phyloP scores from a whole-genome alignment of 140 eudicot species.

The Erigeron philadelphicus region DNA sequence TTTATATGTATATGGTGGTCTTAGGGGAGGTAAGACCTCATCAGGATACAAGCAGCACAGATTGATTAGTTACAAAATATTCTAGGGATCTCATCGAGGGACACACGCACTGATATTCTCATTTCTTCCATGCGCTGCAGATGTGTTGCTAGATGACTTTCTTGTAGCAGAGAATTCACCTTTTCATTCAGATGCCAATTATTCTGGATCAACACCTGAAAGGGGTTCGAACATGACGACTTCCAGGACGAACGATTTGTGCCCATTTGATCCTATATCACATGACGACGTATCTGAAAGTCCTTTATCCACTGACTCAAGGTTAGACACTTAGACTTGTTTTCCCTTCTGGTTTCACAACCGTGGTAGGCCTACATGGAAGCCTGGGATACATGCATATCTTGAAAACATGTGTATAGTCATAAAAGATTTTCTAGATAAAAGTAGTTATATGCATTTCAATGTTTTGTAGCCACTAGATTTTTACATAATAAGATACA shows the following conservation, averaged over 20 bases:
- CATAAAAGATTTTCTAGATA: no score
- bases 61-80: no score
- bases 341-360: constrained; percentile 8
- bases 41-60: background rate
- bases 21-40: constrained; percentile 68
- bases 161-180: constrained; percentile 81
- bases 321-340: constrained; percentile 56
- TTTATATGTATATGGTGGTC: constrained; percentile 79
- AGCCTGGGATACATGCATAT: background rate
- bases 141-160: constrained; percentile 64
- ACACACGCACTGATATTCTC: background rate
- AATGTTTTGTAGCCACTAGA: no score
- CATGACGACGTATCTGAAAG: constrained; percentile 42
- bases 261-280: constrained; percentile 29
- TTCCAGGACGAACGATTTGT: constrained; percentile 36
- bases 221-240: constrained; percentile 29
- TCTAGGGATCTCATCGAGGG: no score
- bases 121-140: constrained; percentile 37
- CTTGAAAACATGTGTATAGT: no score
- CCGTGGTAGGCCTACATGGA: background rate
- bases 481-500: background rate
- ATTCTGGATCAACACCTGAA: constrained; percentile 31
- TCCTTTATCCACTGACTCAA: constrained; percentile 36
- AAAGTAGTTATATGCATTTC: no score
- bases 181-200: constrained; percentile 41